These are phyloP conservation scores for Kodamaea hsintzibuensis DNA, from an alignment of 805 yeast genomes.

Conservation along the genomic window DNA sequence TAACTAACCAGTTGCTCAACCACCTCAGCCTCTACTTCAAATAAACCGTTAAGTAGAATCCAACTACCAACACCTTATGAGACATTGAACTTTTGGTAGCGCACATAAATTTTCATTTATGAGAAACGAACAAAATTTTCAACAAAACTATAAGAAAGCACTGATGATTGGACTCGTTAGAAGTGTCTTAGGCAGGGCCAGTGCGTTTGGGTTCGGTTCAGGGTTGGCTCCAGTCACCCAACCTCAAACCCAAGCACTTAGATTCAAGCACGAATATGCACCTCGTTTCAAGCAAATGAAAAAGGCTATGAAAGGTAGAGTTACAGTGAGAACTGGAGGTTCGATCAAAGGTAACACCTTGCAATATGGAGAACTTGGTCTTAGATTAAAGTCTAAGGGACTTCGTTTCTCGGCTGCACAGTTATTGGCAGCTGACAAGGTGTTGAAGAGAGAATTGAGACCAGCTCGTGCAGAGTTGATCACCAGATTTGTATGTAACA, in stretches of 20 bases:
- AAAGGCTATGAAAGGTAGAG: constrained; percentile 92
- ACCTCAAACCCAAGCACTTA: constrained; percentile 13
- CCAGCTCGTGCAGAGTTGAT: constrained; percentile 73
- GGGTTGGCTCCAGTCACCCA: background rate
- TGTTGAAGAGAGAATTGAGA: constrained; percentile 79
- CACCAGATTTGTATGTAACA: constrained; percentile 79
- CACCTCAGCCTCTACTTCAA: background rate
- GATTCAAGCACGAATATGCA: constrained; percentile 71
- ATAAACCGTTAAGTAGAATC: background rate
- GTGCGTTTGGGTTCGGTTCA: background rate
- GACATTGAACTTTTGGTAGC: background rate
- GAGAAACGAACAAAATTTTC: constrained; percentile 1
- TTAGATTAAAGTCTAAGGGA: constrained; percentile 88
- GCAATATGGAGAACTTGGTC: constrained; percentile 80
- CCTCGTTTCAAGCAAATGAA: constrained; percentile 67
- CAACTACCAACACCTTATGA: too few relatives aligned
- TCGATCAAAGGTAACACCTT: constrained; percentile 85
- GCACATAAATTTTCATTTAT: background rate
- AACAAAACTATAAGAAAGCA: background rate
- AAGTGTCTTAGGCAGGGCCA: background rate
- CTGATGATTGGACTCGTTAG: constrained; percentile 13
- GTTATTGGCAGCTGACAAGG: constrained; percentile 85
- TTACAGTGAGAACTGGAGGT: constrained; percentile 92
- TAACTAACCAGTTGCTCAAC: too few relatives aligned
- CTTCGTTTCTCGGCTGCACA: constrained; percentile 83